Evolutionary conservation across 768 basidiomycete species (phyloP), one percentile per base, ranked within the genome.

Genomic region (Cystofilobasidium bisporidii): DNA sequence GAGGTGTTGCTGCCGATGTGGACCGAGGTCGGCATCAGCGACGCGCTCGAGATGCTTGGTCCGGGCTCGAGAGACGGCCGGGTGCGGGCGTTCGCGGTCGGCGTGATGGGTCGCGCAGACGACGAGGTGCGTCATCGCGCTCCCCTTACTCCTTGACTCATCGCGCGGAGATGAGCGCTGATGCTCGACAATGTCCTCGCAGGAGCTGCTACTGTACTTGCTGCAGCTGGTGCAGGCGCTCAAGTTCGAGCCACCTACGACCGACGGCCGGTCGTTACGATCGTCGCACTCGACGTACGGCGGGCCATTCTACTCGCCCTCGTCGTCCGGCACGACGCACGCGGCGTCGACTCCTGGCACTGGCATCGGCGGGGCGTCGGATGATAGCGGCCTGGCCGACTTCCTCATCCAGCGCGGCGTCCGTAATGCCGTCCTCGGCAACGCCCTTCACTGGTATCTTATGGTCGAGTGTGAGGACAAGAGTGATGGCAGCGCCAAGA

Each of bases 191-290:
- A 62, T 43, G 9, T 48, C 20, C 17, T 22, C 47, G 5, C 75
- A 98, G 94, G 94, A 99, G 73, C 82, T 99, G 10, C 79, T 90
- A 65, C 76, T 97, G 1, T 99, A 99, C 76, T 82, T 99, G 1
- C 80, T 99, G 2, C 96, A 99, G 78, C 84, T 99, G 24, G 94
- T 98, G 0, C 96, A 99, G 78, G 91, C 96, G 0, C 86, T 99
- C 72, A 96, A 94, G 75, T 99, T 99, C 70, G 96, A 98, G 28
- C 63, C 15, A 32, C 64, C 41, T 56, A 62, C 71, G 28, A 55
- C 69, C 2, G 64, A 66, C 40, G 15, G 65, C 6, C 64, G 70
- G 11, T 24, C 71, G 2, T 85, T 87, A 0, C 84, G 63, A 85
- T n/a, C 81, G 8, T 68, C 62, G 24, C 67, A 68, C 53, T 67